These are phyloP conservation scores for Penicillium sp. DNA, from an alignment of 2,329 filamentous ascomycete species.

Conservation along the genomic window DNA sequence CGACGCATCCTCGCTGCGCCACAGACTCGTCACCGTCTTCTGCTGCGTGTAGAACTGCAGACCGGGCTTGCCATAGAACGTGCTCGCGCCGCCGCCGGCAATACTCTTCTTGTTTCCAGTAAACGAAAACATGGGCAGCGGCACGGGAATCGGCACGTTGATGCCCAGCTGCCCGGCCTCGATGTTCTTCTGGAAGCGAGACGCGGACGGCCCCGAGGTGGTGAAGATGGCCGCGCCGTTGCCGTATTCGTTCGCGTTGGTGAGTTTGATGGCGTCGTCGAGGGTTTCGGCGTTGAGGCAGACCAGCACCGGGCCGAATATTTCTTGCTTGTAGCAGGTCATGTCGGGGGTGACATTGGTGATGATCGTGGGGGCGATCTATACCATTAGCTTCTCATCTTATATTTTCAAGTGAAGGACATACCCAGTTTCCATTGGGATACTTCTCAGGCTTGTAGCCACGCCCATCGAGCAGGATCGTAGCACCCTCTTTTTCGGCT, in stretches of 20 bases:
- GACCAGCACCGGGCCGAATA: conserved; percentile 36
- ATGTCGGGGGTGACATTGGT: conserved; percentile 31
- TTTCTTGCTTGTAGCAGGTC: conserved; percentile 35
- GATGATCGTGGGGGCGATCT: conserved; percentile 33
- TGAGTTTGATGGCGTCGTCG: conserved; percentile 43
- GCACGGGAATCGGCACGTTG: conserved; percentile 64
- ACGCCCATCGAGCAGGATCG: conserved; percentile 58
- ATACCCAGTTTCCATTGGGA: conserved; percentile 60
- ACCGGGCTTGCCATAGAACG: conserved; percentile 92
- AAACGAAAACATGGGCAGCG: conserved; percentile 60
- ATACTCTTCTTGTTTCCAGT: conserved; percentile 81
- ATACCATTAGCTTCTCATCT: not conserved
- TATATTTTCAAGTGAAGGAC: conserved; percentile 33
- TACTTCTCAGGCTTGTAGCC: conserved; percentile 58
- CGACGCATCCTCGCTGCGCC: conserved; percentile 80
- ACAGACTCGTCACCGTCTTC: conserved; percentile 94
- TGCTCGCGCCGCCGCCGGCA: conserved; percentile 85
- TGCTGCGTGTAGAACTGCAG: conserved; percentile 94
- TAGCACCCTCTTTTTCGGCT: conserved; percentile 59
- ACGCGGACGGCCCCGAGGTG: conserved; percentile 57
- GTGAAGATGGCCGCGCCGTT: conserved; percentile 67
- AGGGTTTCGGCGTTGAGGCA: conserved; percentile 32
- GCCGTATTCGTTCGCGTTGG: conserved; percentile 65
- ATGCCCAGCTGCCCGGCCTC: conserved; percentile 65
- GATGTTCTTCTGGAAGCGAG: conserved; percentile 61